A percentile compares a stretch with the other conserved stretches of the same genome.
phyloP scores from a whole-genome alignment of 768 basidiomycete genomes.

The Tricholoma furcatifolium region DNA sequence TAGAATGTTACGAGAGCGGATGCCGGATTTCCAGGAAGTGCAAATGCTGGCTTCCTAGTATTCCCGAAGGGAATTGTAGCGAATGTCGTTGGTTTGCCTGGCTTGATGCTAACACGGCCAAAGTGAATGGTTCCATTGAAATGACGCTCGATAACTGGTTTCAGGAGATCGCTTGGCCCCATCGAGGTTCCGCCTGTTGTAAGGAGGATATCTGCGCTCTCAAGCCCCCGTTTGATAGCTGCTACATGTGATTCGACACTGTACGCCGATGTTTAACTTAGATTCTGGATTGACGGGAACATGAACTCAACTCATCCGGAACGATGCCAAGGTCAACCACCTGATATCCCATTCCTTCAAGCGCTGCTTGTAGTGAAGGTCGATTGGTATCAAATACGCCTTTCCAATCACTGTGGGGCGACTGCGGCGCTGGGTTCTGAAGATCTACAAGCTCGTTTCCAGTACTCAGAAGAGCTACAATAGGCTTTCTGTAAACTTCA shows the following conservation, averaged over 20 bases:
- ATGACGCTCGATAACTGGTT: slow-evolving; percentile 83
- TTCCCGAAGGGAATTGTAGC: slow-evolving; percentile 61
- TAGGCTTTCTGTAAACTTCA: slow-evolving; percentile 65
- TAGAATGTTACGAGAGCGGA: slow-evolving; percentile 86
- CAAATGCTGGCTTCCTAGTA: slow-evolving; percentile 68
- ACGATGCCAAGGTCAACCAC: slow-evolving; percentile 83
- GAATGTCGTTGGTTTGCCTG: slow-evolving; percentile 90
- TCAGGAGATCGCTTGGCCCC: slow-evolving; percentile 85
- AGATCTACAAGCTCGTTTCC: slow-evolving; percentile 81
- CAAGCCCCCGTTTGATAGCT: slow-evolving; percentile 56
- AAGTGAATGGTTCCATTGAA: slow-evolving; percentile 80
- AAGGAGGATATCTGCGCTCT: slow-evolving; percentile 69
- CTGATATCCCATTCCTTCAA: slow-evolving; percentile 72
- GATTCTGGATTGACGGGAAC: neutral
- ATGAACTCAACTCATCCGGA: slow-evolving; percentile 57
- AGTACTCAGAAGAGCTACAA: slow-evolving; percentile 81
- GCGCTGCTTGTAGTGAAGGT: slow-evolving; percentile 68
- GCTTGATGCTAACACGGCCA: slow-evolving; percentile 80
- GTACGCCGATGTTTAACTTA: neutral
- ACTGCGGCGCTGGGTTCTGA: slow-evolving; percentile 35
- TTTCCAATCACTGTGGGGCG: slow-evolving; percentile 47
- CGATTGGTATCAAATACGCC: slow-evolving; percentile 87
- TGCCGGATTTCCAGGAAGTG: slow-evolving; percentile 88
- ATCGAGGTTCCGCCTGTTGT: slow-evolving; percentile 92
- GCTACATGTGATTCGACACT: slow-evolving; percentile 59